A percentile compares a stretch with the other conserved stretches of the same genome.
Evolutionary conservation across 305 asterid species (phyloP).

Genomic region (Fraxinus floribunda): DNA sequence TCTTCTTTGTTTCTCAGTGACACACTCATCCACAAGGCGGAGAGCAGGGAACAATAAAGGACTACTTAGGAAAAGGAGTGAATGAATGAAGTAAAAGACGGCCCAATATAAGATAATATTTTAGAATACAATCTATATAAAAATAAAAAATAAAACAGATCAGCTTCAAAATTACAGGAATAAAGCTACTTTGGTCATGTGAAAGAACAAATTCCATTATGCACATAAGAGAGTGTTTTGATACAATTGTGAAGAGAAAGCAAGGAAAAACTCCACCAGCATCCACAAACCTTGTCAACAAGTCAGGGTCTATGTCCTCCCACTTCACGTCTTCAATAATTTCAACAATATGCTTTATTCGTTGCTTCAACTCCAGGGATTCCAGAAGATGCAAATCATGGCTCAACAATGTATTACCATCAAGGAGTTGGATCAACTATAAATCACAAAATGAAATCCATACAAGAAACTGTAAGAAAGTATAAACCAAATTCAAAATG

Average conservation of each 20-base stretch:
- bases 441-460: slow-evolving; percentile 26
- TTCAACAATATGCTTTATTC: slow-evolving; percentile 79
- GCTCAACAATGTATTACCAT: slow-evolving; percentile 67
- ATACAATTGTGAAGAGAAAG: slow-evolving; percentile 8
- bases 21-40: slow-evolving; percentile 6
- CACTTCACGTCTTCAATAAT: slow-evolving; percentile 85
- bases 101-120: slow-evolving; percentile 17
- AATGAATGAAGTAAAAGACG: neutral
- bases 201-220: neutral
- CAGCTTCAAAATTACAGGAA: neutral
- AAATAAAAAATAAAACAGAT: neutral
- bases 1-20: slow-evolving; percentile 1
- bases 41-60: slow-evolving; percentile 1
- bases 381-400: slow-evolving; percentile 92
- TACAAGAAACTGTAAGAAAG: slow-evolving; percentile 14
- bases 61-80: neutral
- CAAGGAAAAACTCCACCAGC: slow-evolving; percentile 21
- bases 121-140: slow-evolving; percentile 6
- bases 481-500: slow-evolving; percentile 26
- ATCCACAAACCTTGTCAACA: slow-evolving; percentile 70
- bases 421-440: slow-evolving; percentile 68
- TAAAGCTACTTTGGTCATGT: neutral
- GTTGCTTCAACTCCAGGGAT: slow-evolving; percentile 91
- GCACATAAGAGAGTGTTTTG: slow-evolving; percentile 7
- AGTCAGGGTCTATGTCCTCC: slow-evolving; percentile 87